Base-by-base conservation (phyloP, 768 basidiomycete genomes). In the Mycena albidolilacea region DNA sequence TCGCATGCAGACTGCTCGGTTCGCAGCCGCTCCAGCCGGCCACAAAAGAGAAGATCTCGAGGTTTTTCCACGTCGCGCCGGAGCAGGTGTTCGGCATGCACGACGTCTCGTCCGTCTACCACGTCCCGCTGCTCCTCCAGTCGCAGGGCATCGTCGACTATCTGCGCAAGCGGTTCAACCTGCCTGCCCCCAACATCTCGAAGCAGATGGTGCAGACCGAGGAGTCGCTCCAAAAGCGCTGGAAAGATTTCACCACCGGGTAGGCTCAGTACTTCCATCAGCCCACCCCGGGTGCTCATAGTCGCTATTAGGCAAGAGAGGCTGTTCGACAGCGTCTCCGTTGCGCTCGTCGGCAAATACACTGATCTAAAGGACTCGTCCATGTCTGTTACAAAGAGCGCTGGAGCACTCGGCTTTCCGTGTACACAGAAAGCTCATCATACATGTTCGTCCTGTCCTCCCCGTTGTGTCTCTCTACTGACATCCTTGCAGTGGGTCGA, bases 271-370 rank as follows among this genome's bases (percentile, higher is more conserved):
- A 57, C 15, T 66, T 55, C 35, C 41, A 21, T 60, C 73, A 44
- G 35, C 35, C 30, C 1, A 23, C 15, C n/a, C 46, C 48, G 12
- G 7, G 48, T 54, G 23, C 23, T 62, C 43, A 35, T 60, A 54
- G 72, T 75, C 54, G 70, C 14, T 70, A 10, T 71, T 75, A 98
- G 97, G n/a, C 95, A 97, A 82, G 97, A 98, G 80, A 91, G 97
- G 50, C 86, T 96, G 7, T 97, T 93, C 80, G 97, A 99, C 77
- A 88, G 89, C 10, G 96, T 98, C 55, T 90, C 90, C 57, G 94
- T 99, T 73, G 96, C 93, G 23, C 87, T 99, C 64, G 97, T 99
- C 17, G 97, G 97, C 58, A 99, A 99, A 84, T 99, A 99, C 85
- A 98, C 97, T 14, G 92, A 96, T 75, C 86, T 99, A 59, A 95